Evolutionary conservation across 1,139 yeast genomes (phyloP).

Genomic region (Geotrichum citri-aurantii): DNA sequence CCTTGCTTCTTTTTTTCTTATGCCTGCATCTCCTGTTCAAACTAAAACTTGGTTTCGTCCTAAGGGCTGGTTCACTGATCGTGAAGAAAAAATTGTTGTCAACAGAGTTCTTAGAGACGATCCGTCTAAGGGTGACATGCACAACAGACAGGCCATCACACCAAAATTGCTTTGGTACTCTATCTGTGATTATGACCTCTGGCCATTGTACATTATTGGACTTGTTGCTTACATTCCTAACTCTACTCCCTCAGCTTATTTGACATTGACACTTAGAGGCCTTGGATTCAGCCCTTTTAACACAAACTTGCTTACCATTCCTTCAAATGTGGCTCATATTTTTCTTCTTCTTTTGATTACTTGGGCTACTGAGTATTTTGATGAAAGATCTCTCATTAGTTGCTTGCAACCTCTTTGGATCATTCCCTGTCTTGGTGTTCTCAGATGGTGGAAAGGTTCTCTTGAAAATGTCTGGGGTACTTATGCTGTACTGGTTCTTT

Average conservation of each 20-base stretch:
- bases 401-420: constrained; percentile 38
- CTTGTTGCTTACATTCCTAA: constrained; percentile 41
- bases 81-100: constrained; percentile 55
- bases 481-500: constrained; percentile 44
- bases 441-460: constrained; percentile 50
- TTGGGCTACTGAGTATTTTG: constrained; percentile 40
- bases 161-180: constrained; percentile 40
- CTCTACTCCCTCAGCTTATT: constrained; percentile 42
- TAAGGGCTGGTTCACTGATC: constrained; percentile 55
- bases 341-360: constrained; percentile 40
- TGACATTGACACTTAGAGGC: constrained; percentile 47
- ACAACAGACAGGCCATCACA: constrained; percentile 53
- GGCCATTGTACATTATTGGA: constrained; percentile 54
- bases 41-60: constrained; percentile 46
- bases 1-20: constrained; percentile 43
- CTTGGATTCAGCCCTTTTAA: constrained; percentile 54
- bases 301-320: constrained; percentile 53
- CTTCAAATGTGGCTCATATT: constrained; percentile 41
- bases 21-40: constrained; percentile 53
- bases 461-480: constrained; percentile 48
- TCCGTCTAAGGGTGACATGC: constrained; percentile 63
- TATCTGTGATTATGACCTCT: constrained; percentile 48
- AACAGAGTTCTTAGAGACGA: constrained; percentile 59
- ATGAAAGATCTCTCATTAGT: constrained; percentile 36
- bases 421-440: constrained; percentile 38